A percentile compares a stretch with the other conserved stretches of the same genome.
These are phyloP conservation scores for Leishmania major DNA, from an alignment of 208 protist genomes.

Conservation along the genomic window DNA sequence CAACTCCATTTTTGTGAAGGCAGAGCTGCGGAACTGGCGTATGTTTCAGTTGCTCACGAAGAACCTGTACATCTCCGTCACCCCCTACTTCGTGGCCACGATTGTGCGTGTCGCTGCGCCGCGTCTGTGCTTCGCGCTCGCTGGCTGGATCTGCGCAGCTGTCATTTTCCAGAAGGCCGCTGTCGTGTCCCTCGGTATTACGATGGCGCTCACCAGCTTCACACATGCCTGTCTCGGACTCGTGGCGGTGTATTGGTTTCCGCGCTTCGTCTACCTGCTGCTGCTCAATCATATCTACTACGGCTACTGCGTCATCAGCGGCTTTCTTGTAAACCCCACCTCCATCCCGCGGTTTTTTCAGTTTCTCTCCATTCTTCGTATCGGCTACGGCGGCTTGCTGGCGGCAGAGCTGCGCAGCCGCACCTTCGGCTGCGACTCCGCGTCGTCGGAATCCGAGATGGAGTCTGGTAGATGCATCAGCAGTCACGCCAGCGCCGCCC, in stretches of 20 bases:
- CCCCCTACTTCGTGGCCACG: conserved; percentile 48
- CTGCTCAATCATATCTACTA: conserved; percentile 41
- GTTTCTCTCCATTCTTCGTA: conserved; percentile 42
- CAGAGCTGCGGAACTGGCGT: conserved; percentile 47
- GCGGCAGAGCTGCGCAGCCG: conserved; percentile 28
- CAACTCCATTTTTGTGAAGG: conserved; percentile 48
- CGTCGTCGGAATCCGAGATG: background rate
- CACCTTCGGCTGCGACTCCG: conserved; percentile 29
- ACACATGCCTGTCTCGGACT: conserved; percentile 40
- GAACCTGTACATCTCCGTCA: conserved; percentile 41
- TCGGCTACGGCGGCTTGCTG: conserved; percentile 51
- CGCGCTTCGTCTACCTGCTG: conserved; percentile 24
- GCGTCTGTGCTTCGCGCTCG: conserved; percentile 30
- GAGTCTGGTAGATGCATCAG: background rate
- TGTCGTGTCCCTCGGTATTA: conserved; percentile 23
- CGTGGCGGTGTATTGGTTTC: conserved; percentile 45
- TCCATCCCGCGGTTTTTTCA: conserved; percentile 37
- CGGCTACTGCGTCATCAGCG: conserved; percentile 54
- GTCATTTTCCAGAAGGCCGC: conserved; percentile 32
- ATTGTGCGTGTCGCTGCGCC: conserved; percentile 40
- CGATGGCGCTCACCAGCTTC: conserved; percentile 46
- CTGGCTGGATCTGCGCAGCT: conserved; percentile 27
- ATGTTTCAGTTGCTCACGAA: conserved; percentile 36
- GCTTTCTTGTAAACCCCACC: conserved; percentile 50
- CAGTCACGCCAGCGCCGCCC: background rate